Conservation (phyloP, 108 stramenopile genomes). For the Parietichytrium sp. region DNA sequence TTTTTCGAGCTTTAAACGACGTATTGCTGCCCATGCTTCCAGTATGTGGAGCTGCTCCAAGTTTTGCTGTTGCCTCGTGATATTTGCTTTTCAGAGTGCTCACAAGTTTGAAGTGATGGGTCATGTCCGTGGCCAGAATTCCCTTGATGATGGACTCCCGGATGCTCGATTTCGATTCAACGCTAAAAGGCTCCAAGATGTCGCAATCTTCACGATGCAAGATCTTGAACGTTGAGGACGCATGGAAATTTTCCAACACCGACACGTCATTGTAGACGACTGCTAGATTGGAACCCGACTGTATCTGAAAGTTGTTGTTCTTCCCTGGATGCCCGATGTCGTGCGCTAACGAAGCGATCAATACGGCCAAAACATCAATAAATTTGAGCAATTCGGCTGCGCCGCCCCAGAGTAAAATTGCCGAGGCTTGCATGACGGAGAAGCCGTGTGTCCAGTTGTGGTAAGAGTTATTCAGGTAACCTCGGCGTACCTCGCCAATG, state of each 20-base stretch:
- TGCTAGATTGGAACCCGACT: conserved; percentile 50
- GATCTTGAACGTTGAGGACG: conserved; percentile 52
- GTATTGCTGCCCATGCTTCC: too few relatives aligned
- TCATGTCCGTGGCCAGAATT: conserved; percentile 56
- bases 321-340: conserved; percentile 63
- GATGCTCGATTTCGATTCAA: not conserved
- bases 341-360: conserved; percentile 56
- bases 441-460: conserved; percentile 15
- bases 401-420: conserved; percentile 1
- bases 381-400: not conserved
- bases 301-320: conserved; percentile 57
- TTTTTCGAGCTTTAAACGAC: too few relatives aligned
- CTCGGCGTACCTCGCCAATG: not conserved
- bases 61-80: conserved; percentile 28
- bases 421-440: not conserved
- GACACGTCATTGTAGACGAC: conserved; percentile 57
- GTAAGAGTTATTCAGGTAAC: conserved; percentile 1
- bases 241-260: conserved; percentile 63
- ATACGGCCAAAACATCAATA: conserved; percentile 51
- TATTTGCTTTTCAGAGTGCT: conserved; percentile 47
- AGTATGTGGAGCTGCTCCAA: too few relatives aligned
- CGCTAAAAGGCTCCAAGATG: conserved; percentile 53
- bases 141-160: conserved; percentile 53
- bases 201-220: conserved; percentile 43
- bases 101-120: conserved; percentile 55